Percentiles rank a stretch among this genome's conserved stretches.
phyloP scores from a whole-genome alignment of 2,329 filamentous ascomycete species.

The Amesomyces nigricolor region DNA sequence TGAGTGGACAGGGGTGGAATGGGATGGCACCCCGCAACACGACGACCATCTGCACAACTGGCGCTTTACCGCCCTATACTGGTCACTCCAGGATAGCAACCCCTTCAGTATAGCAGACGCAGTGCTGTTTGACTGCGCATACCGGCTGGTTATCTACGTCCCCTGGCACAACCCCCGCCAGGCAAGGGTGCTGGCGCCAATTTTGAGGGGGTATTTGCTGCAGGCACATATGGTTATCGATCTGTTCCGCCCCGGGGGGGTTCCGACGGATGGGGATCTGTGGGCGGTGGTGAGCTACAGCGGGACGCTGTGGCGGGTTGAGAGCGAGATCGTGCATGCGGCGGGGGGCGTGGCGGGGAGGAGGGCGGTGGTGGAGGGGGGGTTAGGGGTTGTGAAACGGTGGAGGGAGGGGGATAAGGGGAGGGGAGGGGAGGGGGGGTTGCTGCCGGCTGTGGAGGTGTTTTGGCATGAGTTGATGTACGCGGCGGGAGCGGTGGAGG shows the following conservation, averaged over 20 bases:
- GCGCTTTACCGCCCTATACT: neutral
- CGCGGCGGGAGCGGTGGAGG: neutral
- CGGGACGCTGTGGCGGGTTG: neutral
- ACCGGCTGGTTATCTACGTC: neutral
- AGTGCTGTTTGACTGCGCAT: neutral
- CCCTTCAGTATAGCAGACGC: neutral
- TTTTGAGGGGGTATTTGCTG: neutral
- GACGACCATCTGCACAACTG: constrained; percentile 6
- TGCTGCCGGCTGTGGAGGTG: neutral
- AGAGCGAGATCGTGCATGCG: neutral
- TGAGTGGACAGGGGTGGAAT: neutral
- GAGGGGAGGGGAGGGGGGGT: too few species aligned
- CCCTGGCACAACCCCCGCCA: neutral
- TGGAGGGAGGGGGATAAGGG: neutral
- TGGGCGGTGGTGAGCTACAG: neutral
- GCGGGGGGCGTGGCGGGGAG: neutral
- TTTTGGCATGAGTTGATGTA: neutral
- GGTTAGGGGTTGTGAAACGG: neutral
- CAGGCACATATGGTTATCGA: neutral
- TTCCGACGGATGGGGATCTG: neutral
- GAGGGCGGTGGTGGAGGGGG: neutral
- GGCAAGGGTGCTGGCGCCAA: neutral
- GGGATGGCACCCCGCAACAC: neutral
- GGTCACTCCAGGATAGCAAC: neutral
- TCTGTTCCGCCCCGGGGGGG: neutral